Conservation (phyloP, 805 yeast genomes). For the Candida nemodendra region DNA sequence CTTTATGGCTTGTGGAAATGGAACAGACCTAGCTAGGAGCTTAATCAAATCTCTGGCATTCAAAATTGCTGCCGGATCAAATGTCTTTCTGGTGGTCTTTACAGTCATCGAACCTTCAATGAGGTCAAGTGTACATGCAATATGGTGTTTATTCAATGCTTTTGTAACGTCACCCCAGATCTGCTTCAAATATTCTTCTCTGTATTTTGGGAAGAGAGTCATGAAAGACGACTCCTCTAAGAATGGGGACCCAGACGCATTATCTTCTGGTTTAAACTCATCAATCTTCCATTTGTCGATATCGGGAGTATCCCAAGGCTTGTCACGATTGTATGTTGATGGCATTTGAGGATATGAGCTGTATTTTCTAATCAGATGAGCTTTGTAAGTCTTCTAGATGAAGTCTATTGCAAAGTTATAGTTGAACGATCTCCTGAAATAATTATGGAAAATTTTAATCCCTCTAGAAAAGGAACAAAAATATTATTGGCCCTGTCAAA, state of each 20-base stretch:
- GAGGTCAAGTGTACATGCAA: conserved; percentile 82
- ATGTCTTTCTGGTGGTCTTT: conserved; percentile 91
- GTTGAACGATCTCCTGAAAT: background rate
- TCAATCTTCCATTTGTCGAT: conserved; percentile 90
- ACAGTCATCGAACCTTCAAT: conserved; percentile 98
- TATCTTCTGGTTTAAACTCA: conserved; percentile 87
- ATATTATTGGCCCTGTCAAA: background rate
- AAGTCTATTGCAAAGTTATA: background rate
- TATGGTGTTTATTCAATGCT: conserved; percentile 66
- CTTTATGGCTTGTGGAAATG: conserved; percentile 93
- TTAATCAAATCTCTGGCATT: conserved; percentile 95
- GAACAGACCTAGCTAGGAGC: conserved; percentile 91
- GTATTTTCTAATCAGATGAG: background rate
- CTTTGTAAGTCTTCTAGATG: background rate
- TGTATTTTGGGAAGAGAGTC: conserved; percentile 93
- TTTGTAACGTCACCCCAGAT: conserved; percentile 93
- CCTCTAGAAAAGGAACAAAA: conserved; percentile 6
- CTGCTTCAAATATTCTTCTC: conserved; percentile 84
- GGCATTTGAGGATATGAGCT: conserved; percentile 56
- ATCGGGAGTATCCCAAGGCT: conserved; percentile 97
- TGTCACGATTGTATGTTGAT: conserved; percentile 89
- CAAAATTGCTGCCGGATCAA: conserved; percentile 88
- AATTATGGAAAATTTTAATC: conserved; percentile 7
- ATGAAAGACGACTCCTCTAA: conserved; percentile 95
- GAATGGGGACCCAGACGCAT: conserved; percentile 81